Conservation (phyloP, 805 yeast species). For the Yarrowia porcina region DNA sequence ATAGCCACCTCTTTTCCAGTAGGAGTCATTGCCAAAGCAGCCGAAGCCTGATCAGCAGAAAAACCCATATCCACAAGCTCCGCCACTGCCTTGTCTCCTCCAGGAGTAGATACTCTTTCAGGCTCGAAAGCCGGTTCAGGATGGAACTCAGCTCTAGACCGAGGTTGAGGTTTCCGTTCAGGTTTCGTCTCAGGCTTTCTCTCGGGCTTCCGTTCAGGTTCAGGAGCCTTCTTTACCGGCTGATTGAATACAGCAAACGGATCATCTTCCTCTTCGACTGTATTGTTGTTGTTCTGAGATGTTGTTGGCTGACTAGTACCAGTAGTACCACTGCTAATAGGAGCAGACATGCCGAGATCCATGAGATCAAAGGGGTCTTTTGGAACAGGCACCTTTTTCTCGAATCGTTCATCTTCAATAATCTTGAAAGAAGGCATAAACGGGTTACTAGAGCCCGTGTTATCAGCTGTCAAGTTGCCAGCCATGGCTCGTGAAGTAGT, state of each 20-base stretch:
- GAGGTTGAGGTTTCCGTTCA: not conserved
- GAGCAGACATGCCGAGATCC: slow-evolving; percentile 24
- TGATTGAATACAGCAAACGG: slow-evolving; percentile 28
- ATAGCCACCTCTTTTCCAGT: slow-evolving; percentile 56
- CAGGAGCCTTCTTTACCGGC: slow-evolving; percentile 10
- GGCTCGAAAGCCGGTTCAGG: not conserved
- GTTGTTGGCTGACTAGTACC: not conserved
- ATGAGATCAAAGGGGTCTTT: slow-evolving; percentile 12
- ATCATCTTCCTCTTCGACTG: slow-evolving; percentile 22
- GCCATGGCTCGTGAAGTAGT: not conserved
- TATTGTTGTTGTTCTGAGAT: not conserved
- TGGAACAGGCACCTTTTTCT: not conserved
- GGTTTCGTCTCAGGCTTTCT: not conserved
- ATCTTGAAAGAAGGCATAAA: slow-evolving; percentile 26
- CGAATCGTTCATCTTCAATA: slow-evolving; percentile 23
- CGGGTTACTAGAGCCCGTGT: slow-evolving; percentile 16
- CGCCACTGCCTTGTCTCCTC: slow-evolving; percentile 47
- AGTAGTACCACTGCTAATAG: not conserved
- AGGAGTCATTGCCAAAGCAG: slow-evolving; percentile 53
- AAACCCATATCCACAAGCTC: slow-evolving; percentile 81
- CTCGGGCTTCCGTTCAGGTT: not conserved
- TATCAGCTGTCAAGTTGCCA: not conserved
- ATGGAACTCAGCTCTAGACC: slow-evolving; percentile 3
- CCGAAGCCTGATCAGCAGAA: slow-evolving; percentile 53
- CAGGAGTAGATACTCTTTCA: slow-evolving; percentile 21